Conservation (phyloP, 352 stramenopile genomes). For the Phytophthora multivora region DNA sequence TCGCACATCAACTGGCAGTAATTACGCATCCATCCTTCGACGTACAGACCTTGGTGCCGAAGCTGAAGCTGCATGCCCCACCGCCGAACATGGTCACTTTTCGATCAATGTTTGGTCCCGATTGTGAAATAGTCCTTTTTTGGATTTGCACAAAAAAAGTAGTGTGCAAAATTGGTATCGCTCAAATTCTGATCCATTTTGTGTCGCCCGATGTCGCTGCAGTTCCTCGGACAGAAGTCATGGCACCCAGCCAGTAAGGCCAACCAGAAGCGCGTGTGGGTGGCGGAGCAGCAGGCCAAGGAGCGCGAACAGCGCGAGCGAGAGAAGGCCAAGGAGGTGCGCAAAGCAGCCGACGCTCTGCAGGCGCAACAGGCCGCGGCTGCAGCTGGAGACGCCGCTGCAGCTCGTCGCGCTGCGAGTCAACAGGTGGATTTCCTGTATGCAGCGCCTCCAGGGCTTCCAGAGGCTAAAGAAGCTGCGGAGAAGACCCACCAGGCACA, state of each 20-base stretch:
- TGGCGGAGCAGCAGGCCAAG: constrained; percentile 76
- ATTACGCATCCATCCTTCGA: not conserved
- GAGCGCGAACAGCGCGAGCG: constrained; percentile 52
- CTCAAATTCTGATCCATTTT: not conserved
- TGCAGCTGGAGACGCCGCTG: constrained; percentile 55
- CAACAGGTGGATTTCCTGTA: constrained; percentile 84
- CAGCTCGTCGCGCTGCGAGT: constrained; percentile 39
- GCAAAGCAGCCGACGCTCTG: constrained; percentile 55
- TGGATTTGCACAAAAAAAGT: too few relatives aligned
- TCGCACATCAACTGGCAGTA: not conserved
- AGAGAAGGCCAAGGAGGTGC: constrained; percentile 73
- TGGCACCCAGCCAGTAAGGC: constrained; percentile 79
- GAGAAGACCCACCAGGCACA: constrained; percentile 44
- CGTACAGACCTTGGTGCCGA: constrained; percentile 41
- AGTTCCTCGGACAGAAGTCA: constrained; percentile 84
- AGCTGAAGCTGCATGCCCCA: constrained; percentile 45
- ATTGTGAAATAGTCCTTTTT: too few relatives aligned
- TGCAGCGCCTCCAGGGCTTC: constrained; percentile 65
- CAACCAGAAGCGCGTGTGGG: constrained; percentile 88
- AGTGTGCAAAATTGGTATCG: not conserved
- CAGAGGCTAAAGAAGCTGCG: constrained; percentile 37
- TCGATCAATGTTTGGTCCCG: too few relatives aligned
- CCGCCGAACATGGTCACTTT: constrained; percentile 32
- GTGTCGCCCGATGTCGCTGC: constrained; percentile 56
- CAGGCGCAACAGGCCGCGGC: constrained; percentile 67